Evolutionary conservation across 768 basidiomycete species (phyloP), one percentile per base, ranked within the genome.

Genomic region (Auricularia cornea): DNA sequence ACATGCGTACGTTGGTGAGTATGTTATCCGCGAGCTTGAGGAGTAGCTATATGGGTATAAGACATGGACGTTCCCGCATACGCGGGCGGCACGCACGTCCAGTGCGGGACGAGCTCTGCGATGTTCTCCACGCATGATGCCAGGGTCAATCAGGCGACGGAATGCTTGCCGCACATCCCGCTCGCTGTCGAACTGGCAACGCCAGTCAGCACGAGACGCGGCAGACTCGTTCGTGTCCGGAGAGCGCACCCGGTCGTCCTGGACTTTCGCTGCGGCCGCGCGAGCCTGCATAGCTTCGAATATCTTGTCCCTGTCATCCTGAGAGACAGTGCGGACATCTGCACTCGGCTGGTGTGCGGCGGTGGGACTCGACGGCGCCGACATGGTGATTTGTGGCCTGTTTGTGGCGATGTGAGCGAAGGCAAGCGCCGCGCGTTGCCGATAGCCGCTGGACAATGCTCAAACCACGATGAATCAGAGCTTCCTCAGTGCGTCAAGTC

Each of bases 101-200:
- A 57, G 30, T 4, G 28, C 26, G 10, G 54, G 11, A 11, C 54
- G 54, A 1, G 54, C 54, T 57, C 29, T 57, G 28, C 26, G 26
- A 8, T 20, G 72, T 71, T 92, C 92, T 4, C 84, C 87, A 2
- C 91, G 82, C 60, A 82, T 69, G 68, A 93, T 92, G 16, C 89
- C 90, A 54, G 89, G 89, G 68, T 92, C 88, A 64, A 92, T 81
- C 64, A 92, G 77, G 41, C 91, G 79, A 52, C 91, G 81, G 72
- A 92, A 92, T 62, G 78, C 77, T 70, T 87, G 89, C 48, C 87
- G 83, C 61, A 80, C 82, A 61, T 88, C 88, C 67, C 87, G 84
- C 65, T 90, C 83, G 65, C 78, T 77, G 35, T 63, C 63, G 40
- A 67, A 66, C 52, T 68, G 70, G 44, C 16, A 5, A 6, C 20